Conservation (phyloP, 148 eudicot species). For the Cornus kousa region DNA sequence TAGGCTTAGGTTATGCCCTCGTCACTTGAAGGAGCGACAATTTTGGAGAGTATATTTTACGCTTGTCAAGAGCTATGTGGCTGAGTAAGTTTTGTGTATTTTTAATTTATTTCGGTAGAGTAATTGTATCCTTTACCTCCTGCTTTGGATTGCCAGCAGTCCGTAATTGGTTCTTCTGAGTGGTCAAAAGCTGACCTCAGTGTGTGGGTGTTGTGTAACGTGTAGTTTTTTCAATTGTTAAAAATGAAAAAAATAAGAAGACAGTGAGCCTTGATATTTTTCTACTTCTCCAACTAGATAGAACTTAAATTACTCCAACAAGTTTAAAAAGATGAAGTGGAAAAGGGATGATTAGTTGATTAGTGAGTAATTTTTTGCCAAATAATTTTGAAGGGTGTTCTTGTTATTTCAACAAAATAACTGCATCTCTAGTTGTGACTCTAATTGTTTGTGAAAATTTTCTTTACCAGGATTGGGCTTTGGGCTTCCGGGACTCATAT, state of each 20-base stretch:
- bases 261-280: background rate
- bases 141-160: background rate
- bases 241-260: background rate
- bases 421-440: too few relatives aligned
- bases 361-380: too few relatives aligned
- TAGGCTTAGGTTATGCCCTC: constrained; percentile 66
- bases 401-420: too few relatives aligned
- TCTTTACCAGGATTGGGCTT: too few relatives aligned
- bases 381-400: too few relatives aligned
- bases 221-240: background rate
- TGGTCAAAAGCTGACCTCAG: background rate
- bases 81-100: constrained; percentile 44
- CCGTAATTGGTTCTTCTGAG: background rate
- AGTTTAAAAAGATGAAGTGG: background rate
- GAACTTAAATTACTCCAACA: too few relatives aligned
- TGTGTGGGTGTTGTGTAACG: too few relatives aligned
- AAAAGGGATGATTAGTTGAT: too few relatives aligned
- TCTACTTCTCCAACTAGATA: too few relatives aligned
- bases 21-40: constrained; percentile 61
- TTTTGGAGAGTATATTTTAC: constrained; percentile 81
- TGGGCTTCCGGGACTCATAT: too few relatives aligned
- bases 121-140: too few relatives aligned
- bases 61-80: constrained; percentile 53
- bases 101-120: background rate
- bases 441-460: too few relatives aligned